A percentile compares a stretch with the other conserved stretches of the same genome.
Conservation (phyloP, 176 grass and related monocot species). For the Eleusine coracana region DNA sequence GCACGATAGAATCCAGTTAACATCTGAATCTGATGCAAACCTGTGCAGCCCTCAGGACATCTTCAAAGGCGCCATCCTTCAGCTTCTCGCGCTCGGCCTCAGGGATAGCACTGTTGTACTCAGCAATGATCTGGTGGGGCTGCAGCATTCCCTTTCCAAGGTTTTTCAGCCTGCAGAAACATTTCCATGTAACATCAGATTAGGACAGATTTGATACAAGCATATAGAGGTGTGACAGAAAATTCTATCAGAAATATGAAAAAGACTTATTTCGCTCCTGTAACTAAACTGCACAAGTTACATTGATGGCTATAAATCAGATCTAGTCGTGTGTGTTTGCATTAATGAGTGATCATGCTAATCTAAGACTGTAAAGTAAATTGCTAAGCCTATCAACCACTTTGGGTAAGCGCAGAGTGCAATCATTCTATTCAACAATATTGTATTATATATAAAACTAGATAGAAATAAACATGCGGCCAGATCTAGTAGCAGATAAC, state of each 20-base stretch:
- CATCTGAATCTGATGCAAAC: conserved; percentile 42
- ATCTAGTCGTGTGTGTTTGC: conserved; percentile 20
- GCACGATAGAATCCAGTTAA: background rate
- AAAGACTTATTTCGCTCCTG: background rate
- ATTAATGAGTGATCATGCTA: conserved; percentile 14
- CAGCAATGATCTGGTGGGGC: conserved; percentile 83
- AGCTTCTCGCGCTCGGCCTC: conserved; percentile 86
- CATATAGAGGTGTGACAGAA: background rate
- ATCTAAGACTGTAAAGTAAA: conserved; percentile 13
- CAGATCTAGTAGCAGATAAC: conserved; percentile 28
- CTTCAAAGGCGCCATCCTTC: conserved; percentile 91
- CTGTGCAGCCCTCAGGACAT: conserved; percentile 88
- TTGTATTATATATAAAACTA: background rate
- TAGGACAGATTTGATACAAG: background rate
- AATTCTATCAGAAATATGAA: background rate
- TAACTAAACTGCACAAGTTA: background rate
- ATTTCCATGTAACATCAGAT: background rate
- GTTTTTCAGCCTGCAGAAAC: conserved; percentile 61
- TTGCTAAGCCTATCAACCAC: background rate
- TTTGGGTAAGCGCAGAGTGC: background rate
- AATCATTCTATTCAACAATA: conserved; percentile 9
- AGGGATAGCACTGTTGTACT: conserved; percentile 75
- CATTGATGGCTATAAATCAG: background rate
- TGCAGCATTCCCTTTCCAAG: conserved; percentile 97
- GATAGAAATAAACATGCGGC: background rate